phyloP scores from a whole-genome alignment of 352 stramenopile genomes.

The Pythium aphanidermatum region DNA sequence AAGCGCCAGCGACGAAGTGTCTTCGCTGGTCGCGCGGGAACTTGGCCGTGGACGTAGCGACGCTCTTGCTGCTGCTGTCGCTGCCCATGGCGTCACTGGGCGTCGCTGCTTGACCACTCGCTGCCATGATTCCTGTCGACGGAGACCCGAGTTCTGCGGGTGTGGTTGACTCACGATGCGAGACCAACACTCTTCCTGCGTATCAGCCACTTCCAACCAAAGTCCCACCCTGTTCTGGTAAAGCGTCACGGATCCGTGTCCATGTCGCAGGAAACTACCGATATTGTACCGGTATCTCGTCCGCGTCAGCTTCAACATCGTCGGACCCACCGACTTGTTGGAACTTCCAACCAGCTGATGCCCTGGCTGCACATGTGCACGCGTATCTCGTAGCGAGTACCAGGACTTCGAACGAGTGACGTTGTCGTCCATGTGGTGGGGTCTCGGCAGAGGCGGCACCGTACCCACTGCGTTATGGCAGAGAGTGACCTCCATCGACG shows the following conservation, averaged over 20 bases:
- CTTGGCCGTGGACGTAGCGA: constrained; percentile 17
- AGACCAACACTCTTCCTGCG: constrained; percentile 15
- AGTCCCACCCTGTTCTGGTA: constrained; percentile 16
- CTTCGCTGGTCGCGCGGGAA: constrained; percentile 25
- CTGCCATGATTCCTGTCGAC: too few relatives aligned
- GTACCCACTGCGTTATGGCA: too few relatives aligned
- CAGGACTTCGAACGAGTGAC: too few relatives aligned
- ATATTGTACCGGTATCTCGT: constrained; percentile 6
- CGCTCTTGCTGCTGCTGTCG: constrained; percentile 1
- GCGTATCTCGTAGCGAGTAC: too few relatives aligned
- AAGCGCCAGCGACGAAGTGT: constrained; percentile 68
- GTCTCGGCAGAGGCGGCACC: too few relatives aligned
- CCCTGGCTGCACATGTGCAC: too few relatives aligned
- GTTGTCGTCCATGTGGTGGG: too few relatives aligned
- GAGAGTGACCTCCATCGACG: too few relatives aligned
- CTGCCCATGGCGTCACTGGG: background rate
- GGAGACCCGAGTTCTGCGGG: too few relatives aligned
- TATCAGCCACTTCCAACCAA: constrained; percentile 22
- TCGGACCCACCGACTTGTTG: background rate
- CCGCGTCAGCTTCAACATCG: constrained; percentile 9
- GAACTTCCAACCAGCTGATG: too few relatives aligned
- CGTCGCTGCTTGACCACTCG: too few relatives aligned
- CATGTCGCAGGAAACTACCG: constrained; percentile 9
- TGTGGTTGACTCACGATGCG: constrained; percentile 9
- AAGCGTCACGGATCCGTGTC: constrained; percentile 2